Base-by-base conservation (phyloP, 768 basidiomycete genomes). In the Panaeolus cyanescens region DNA sequence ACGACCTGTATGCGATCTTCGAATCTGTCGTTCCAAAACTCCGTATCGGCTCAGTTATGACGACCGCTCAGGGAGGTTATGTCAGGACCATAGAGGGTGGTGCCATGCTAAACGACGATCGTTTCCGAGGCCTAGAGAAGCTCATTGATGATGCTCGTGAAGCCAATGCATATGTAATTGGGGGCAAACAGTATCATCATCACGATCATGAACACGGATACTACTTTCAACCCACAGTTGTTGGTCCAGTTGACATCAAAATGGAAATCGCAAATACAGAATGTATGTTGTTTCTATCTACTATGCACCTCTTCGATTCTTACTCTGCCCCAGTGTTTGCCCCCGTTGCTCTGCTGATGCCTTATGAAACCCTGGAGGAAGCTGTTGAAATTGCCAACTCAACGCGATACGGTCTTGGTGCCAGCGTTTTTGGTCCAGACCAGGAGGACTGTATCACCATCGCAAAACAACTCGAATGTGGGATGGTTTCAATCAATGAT, bases 401-500 rank as follows among this genome's bases (percentile, higher is more conserved):
- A 19, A 96, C 95, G 0, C 81, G 83, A 20, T 99, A 92, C 71
- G 96, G 92, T 12, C 87, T 99, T 30, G 96, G 96, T 19, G 95
- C 96, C 2, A 93, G 92, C 58, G 93, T 99, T 19, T 99, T 96
- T 71, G 97, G 97, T 8, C 90, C 90, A 9, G 86, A 92, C 70
- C 90, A 91, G 71, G 82, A 84, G 37, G 78, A 90, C 40, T 95
- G 93, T 69, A 66, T 93, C 57, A 79, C 89, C 54, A 90, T 99
- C 20, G 95, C 95, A 30, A 87, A 87, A 65, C 77, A 80, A 54
- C 78, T 99, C 55, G 87, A 96, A 56, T 96, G 94, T 67, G 96
- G 96, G 50, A 99, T 99, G 97, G 96, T 99, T 3, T 89, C 95
- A 19, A 82, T 97, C 63, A 99, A 99, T 67, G 97, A 99, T 77